Evolutionary conservation across 2,329 filamentous ascomycete genomes (phyloP).

Genomic region (Neocatenulostroma microsporum): DNA sequence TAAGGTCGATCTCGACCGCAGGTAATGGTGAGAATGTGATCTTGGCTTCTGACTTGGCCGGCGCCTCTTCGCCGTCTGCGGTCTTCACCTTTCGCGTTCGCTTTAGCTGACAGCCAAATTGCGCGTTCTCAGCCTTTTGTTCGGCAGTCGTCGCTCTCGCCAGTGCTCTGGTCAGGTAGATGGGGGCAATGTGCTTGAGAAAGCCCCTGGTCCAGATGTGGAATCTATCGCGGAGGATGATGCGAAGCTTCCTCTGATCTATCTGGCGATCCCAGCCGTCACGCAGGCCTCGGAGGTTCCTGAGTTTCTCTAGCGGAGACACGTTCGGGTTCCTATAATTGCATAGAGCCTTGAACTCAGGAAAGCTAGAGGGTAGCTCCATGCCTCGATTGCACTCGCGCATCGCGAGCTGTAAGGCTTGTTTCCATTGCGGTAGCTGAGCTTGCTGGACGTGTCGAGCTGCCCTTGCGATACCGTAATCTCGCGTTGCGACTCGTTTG

Average conservation of each 20-base stretch:
- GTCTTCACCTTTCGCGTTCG: slow-evolving; percentile 22
- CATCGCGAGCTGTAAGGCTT: slow-evolving; percentile 16
- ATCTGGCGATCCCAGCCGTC: slow-evolving; percentile 26
- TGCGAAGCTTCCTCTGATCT: slow-evolving; percentile 29
- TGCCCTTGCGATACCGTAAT: slow-evolving; percentile 28
- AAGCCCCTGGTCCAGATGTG: slow-evolving; percentile 33
- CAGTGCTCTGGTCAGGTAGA: slow-evolving; percentile 28
- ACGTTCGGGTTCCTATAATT: slow-evolving; percentile 34
- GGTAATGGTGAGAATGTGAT: slow-evolving; percentile 31
- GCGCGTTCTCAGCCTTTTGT: slow-evolving; percentile 16
- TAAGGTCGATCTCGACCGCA: slow-evolving; percentile 23
- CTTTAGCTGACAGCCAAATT: slow-evolving; percentile 26
- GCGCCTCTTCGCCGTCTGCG: slow-evolving; percentile 15
- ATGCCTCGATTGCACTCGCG: slow-evolving; percentile 8
- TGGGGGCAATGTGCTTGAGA: slow-evolving; percentile 32
- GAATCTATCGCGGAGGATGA: slow-evolving; percentile 29
- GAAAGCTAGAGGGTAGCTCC: slow-evolving; percentile 20
- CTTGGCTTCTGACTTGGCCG: slow-evolving; percentile 19
- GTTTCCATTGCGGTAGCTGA: slow-evolving; percentile 22
- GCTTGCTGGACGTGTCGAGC: slow-evolving; percentile 19
- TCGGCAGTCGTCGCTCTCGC: slow-evolving; percentile 14
- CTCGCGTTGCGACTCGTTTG: slow-evolving; percentile 20
- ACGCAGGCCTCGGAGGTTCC: slow-evolving; percentile 22
- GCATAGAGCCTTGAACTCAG: slow-evolving; percentile 22
- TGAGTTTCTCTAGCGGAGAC: slow-evolving; percentile 26